phyloP scores from a whole-genome alignment of 352 stramenopile species.

The Plasmopara muralis region DNA sequence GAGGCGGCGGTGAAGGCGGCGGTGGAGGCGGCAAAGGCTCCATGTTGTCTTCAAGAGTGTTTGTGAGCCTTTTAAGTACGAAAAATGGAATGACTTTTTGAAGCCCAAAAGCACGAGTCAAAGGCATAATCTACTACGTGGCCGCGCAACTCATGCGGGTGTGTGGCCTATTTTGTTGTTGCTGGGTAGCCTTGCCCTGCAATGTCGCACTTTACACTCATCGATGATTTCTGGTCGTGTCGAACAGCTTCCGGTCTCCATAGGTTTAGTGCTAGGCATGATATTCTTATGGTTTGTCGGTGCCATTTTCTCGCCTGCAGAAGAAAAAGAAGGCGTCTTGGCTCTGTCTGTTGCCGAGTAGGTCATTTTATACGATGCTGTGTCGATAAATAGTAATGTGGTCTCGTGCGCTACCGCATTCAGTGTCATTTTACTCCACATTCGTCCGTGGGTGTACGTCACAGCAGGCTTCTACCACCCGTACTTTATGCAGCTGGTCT shows the following conservation, averaged over 20 bases:
- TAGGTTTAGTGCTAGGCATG: constrained; percentile 53
- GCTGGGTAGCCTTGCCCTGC: neutral
- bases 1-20: constrained; percentile 22
- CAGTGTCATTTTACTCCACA: constrained; percentile 79
- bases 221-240: neutral
- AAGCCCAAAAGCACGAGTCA: constrained; percentile 1
- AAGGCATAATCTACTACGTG: constrained; percentile 5
- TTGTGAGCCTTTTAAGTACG: constrained; percentile 14
- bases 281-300: constrained; percentile 67
- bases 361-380: constrained; percentile 13
- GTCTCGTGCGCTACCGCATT: neutral
- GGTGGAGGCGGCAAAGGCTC: constrained; percentile 24
- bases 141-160: constrained; percentile 27
- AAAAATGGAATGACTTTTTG: constrained; percentile 1
- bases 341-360: constrained; percentile 76
- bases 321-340: constrained; percentile 61
- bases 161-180: constrained; percentile 6
- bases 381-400: neutral
- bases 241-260: constrained; percentile 57
- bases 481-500: constrained; percentile 57
- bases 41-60: constrained; percentile 6
- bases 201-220: neutral
- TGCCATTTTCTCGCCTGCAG: constrained; percentile 58
- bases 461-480: constrained; percentile 84
- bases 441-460: constrained; percentile 81